Percentiles rank a stretch among this genome's conserved stretches.
These are phyloP conservation scores for Arthrobotrys megalospora DNA, from an alignment of 2,329 filamentous ascomycete genomes.

Conservation along the genomic window DNA sequence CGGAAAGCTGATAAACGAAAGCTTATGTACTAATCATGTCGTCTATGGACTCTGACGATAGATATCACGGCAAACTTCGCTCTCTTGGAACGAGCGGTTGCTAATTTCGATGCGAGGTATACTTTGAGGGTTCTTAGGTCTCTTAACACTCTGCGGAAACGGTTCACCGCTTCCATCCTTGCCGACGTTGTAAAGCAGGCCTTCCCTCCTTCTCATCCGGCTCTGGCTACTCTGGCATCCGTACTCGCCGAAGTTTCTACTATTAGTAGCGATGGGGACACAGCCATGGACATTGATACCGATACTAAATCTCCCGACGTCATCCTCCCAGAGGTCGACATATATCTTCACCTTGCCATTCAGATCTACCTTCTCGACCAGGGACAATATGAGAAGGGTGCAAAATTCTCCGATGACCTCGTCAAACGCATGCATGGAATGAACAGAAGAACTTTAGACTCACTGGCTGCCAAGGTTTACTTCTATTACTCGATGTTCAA, in stretches of 20 bases:
- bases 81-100: constrained; percentile 90
- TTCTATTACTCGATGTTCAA: constrained; percentile 98
- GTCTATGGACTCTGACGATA: constrained; percentile 67
- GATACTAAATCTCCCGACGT: constrained; percentile 78
- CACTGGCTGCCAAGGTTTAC: constrained; percentile 93
- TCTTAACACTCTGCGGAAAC: constrained; percentile 95
- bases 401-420: constrained; percentile 85
- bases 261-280: constrained; percentile 71
- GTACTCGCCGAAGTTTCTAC: constrained; percentile 72
- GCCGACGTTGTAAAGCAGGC: constrained; percentile 85
- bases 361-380: constrained; percentile 91
- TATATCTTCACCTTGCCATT: constrained; percentile 87
- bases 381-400: constrained; percentile 84
- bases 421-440: constrained; percentile 87
- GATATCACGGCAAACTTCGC: constrained; percentile 96
- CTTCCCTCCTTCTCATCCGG: constrained; percentile 78
- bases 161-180: constrained; percentile 84
- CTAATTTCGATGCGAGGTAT: constrained; percentile 94
- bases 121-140: constrained; percentile 93
- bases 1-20: neutral
- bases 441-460: constrained; percentile 94
- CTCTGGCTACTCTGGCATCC: constrained; percentile 79
- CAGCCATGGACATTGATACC: constrained; percentile 82
- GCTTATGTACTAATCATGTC: neutral
- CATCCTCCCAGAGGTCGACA: constrained; percentile 85